A percentile compares a stretch with the other conserved stretches of the same genome.
Conservation (phyloP, 1,139 yeast genomes). For the Kurtzmaniella quercitrusa region DNA sequence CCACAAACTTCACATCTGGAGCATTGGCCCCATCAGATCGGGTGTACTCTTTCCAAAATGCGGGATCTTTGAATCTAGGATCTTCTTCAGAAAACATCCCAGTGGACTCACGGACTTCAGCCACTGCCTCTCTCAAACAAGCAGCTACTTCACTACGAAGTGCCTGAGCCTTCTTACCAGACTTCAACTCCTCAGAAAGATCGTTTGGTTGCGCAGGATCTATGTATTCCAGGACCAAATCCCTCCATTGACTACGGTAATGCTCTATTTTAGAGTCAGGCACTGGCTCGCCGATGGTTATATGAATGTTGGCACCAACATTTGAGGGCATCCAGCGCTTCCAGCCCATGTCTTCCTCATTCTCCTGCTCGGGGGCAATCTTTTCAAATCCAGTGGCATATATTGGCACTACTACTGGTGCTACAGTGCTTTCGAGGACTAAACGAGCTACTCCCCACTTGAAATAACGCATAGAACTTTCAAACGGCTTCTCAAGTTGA, state of each 20-base stretch:
- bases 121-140: conserved; percentile 60
- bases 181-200: conserved; percentile 55
- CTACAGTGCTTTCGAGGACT: conserved; percentile 72
- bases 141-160: conserved; percentile 71
- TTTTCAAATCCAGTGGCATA: conserved; percentile 84
- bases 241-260: conserved; percentile 67
- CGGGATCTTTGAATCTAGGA: conserved; percentile 59
- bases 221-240: conserved; percentile 50
- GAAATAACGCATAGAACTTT: conserved; percentile 86
- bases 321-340: conserved; percentile 61
- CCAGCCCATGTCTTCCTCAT: conserved; percentile 48
- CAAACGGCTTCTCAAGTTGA: conserved; percentile 74
- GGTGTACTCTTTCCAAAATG: conserved; percentile 71
- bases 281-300: conserved; percentile 70
- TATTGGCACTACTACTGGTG: conserved; percentile 89
- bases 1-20: conserved; percentile 64
- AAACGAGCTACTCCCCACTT: conserved; percentile 93
- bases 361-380: conserved; percentile 66
- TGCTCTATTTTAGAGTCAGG: conserved; percentile 55
- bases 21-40: conserved; percentile 60
- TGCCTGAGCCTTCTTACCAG: conserved; percentile 57
- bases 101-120: conserved; percentile 47
- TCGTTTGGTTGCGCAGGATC: conserved; percentile 52
- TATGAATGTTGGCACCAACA: conserved; percentile 62
- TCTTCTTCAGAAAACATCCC: conserved; percentile 54